A percentile compares a stretch with the other conserved stretches of the same genome.
These are phyloP conservation scores for Incumbomyces delicatus DNA, from an alignment of 2,329 filamentous ascomycete genomes.

Conservation along the genomic window DNA sequence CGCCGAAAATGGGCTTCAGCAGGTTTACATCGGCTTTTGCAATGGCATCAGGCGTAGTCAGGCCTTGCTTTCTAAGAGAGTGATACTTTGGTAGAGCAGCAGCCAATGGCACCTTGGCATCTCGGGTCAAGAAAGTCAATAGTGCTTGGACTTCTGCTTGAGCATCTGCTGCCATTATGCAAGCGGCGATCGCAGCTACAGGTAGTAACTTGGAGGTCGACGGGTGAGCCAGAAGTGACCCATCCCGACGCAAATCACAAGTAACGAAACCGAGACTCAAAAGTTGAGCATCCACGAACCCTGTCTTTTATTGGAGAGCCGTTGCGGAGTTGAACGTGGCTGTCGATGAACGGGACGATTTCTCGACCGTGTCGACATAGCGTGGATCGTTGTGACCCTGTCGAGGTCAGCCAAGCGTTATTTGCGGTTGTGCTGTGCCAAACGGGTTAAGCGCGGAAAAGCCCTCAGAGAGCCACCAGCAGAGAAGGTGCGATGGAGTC, in stretches of 20 bases:
- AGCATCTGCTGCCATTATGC: conserved; percentile 12
- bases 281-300: no score
- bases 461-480: not conserved
- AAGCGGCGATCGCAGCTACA: not conserved
- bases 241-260: no score
- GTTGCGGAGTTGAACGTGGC: no score
- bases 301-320: no score
- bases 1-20: conserved; percentile 36
- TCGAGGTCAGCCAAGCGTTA: not conserved
- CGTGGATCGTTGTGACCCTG: no score
- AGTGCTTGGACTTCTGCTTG: conserved; percentile 34
- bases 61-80: conserved; percentile 41
- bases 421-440: no score
- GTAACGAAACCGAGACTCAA: no score
- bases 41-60: conserved; percentile 35
- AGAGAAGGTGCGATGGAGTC: not conserved
- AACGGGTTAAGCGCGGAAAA: not conserved
- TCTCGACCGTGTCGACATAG: no score
- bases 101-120: conserved; percentile 47
- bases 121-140: conserved; percentile 49
- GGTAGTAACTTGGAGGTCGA: no score
- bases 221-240: no score
- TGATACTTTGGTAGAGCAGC: conserved; percentile 46
- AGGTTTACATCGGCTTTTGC: conserved; percentile 37
- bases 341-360: no score